phyloP scores from a whole-genome alignment of 345 rosid species.

The Rhodamnia argentea region DNA sequence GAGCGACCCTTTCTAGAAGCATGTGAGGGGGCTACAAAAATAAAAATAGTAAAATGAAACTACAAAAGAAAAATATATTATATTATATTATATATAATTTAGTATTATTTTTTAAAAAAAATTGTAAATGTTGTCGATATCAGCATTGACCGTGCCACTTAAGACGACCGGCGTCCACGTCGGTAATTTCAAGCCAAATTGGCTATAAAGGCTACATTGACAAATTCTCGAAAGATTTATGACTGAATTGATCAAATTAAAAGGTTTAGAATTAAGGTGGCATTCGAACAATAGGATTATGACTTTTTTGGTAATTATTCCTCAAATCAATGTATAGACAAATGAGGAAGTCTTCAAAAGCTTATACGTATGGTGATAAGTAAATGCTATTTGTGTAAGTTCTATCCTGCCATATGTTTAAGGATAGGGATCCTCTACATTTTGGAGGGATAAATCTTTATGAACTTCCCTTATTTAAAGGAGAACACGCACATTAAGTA shows the following conservation, averaged over 20 bases:
- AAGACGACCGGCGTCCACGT: accelerated
- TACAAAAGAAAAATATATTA: not conserved
- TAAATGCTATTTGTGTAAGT: not conserved
- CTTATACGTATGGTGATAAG: not conserved
- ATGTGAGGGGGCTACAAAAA: not conserved
- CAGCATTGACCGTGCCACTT: accelerated
- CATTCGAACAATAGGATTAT: not conserved
- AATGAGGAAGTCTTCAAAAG: not conserved
- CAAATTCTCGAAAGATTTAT: not conserved
- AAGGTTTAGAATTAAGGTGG: not conserved
- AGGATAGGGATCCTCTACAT: not conserved
- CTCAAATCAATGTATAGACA: not conserved
- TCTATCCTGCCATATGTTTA: not conserved
- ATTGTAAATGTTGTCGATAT: accelerated
- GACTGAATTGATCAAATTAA: not conserved
- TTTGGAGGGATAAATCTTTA: not conserved
- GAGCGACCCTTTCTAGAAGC: accelerated
- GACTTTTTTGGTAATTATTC: not conserved
- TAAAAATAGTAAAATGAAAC: not conserved
- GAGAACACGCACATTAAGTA: not conserved
- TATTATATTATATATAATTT: too few species aligned
- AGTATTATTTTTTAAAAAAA: not conserved
- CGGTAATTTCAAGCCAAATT: not conserved
- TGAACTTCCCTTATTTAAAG: not conserved
- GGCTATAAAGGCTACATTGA: not conserved